Evolutionary conservation across 768 basidiomycete species (phyloP).

Genomic region (Galerina marginata): DNA sequence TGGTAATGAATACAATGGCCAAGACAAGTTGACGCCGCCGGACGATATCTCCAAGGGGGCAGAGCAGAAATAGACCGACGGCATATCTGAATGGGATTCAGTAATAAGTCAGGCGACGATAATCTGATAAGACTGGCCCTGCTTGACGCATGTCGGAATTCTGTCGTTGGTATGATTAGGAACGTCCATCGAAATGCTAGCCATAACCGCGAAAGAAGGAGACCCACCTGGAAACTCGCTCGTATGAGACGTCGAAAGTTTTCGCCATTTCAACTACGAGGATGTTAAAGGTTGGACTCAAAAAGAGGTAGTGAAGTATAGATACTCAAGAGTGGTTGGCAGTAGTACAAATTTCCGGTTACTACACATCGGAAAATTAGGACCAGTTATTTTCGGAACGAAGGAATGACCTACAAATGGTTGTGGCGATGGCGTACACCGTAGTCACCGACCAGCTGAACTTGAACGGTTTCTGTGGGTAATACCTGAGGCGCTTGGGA

Average conservation of each 20-base stretch:
- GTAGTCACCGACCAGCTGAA: constrained; percentile 3
- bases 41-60: constrained; percentile 85
- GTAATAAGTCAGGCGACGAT: constrained; percentile 2
- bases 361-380: constrained; percentile 35
- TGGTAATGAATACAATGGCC: constrained; percentile 54
- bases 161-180: constrained; percentile 29
- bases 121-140: constrained; percentile 45
- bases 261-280: constrained; percentile 43
- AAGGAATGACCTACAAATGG: neutral
- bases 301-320: neutral
- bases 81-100: constrained; percentile 57
- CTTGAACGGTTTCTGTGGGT: neutral
- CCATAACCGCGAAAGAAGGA: neutral
- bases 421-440: neutral
- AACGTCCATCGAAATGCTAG: neutral
- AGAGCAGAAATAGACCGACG: constrained; percentile 72
- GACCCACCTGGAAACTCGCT: constrained; percentile 22
- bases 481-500: neutral
- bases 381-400: too few species aligned
- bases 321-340: constrained; percentile 76
- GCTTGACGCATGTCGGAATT: constrained; percentile 71
- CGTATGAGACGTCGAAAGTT: constrained; percentile 26
- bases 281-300: neutral
- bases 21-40: constrained; percentile 75
- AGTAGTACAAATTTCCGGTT: constrained; percentile 79